These are phyloP conservation scores for Trichoderma aggressivum DNA, from an alignment of 2,329 filamentous ascomycete species.

Conservation along the genomic window DNA sequence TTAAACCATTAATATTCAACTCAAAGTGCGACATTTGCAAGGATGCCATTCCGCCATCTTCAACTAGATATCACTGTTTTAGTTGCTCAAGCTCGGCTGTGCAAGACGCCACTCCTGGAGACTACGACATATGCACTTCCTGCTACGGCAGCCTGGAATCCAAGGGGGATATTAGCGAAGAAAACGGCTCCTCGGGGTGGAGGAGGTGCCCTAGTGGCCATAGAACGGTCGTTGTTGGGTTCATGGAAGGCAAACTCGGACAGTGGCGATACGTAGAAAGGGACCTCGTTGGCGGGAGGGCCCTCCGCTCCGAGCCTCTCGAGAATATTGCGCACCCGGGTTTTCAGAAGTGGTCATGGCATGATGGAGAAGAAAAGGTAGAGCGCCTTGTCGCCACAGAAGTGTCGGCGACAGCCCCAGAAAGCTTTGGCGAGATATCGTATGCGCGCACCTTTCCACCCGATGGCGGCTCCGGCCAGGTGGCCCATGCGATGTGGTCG, in stretches of 20 bases:
- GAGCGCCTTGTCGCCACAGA: constrained; percentile 51
- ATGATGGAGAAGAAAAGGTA: constrained; percentile 36
- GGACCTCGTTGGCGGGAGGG: constrained; percentile 74
- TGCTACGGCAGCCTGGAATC: constrained; percentile 71
- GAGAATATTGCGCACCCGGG: constrained; percentile 34
- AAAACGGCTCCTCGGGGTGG: constrained; percentile 81
- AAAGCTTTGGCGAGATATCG: constrained; percentile 27
- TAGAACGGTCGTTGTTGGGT: constrained; percentile 78
- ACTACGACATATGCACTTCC: constrained; percentile 78
- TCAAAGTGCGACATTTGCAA: constrained; percentile 78
- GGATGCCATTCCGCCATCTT: constrained; percentile 65
- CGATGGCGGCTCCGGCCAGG: constrained; percentile 67
- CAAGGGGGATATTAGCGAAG: constrained; percentile 61
- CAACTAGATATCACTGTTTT: constrained; percentile 76
- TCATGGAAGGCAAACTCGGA: constrained; percentile 64
- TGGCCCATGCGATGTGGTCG: constrained; percentile 65
- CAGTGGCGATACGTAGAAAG: constrained; percentile 64
- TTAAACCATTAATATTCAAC: constrained; percentile 67
- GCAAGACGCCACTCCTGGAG: constrained; percentile 55
- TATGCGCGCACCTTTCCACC: constrained; percentile 58
- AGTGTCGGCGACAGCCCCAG: constrained; percentile 45
- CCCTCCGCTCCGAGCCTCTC: constrained; percentile 59
- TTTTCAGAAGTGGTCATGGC: constrained; percentile 54
- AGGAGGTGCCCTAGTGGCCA: constrained; percentile 76
- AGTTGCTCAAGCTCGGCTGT: constrained; percentile 58